Percentiles rank a stretch among this genome's conserved stretches.
Conservation (phyloP, 768 basidiomycete genomes). For the Daedaleopsis nitida region DNA sequence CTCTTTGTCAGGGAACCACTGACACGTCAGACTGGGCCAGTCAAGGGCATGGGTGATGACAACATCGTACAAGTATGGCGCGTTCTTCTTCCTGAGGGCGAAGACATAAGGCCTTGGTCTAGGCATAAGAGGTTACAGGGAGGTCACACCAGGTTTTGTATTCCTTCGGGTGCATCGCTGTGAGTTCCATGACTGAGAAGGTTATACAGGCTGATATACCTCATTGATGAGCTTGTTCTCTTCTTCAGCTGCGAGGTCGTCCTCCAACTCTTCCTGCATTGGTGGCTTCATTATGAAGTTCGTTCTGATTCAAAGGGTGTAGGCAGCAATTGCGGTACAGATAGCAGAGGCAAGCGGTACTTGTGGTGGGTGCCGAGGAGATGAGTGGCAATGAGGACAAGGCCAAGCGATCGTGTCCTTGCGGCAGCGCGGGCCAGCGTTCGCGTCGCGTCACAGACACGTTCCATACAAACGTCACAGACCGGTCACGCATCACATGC, state of each 20-base stretch:
- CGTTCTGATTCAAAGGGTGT: background rate
- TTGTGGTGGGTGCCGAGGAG: background rate
- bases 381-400: conserved; percentile 16
- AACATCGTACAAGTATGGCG: conserved; percentile 96
- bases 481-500: background rate
- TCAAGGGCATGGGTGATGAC: conserved; percentile 97
- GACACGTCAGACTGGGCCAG: conserved; percentile 97
- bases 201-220: conserved; percentile 42
- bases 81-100: conserved; percentile 84
- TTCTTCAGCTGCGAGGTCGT: conserved; percentile 80
- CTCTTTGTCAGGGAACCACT: conserved; percentile 99
- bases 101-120: background rate
- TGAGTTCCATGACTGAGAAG: background rate
- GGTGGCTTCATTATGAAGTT: conserved; percentile 45
- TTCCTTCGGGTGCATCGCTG: conserved; percentile 48
- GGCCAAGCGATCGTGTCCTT: background rate
- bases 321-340: too few relatives aligned
- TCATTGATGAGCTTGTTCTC: conserved; percentile 89
- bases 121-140: background rate
- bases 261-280: conserved; percentile 68
- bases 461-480: conserved; percentile 17
- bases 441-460: conserved; percentile 24
- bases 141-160: conserved; percentile 76
- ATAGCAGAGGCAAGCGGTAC: too few relatives aligned
- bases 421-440: background rate